Evolutionary conservation across 2,329 filamentous ascomycete genomes (phyloP).

Genomic region (Rhynchosporium secalis): DNA sequence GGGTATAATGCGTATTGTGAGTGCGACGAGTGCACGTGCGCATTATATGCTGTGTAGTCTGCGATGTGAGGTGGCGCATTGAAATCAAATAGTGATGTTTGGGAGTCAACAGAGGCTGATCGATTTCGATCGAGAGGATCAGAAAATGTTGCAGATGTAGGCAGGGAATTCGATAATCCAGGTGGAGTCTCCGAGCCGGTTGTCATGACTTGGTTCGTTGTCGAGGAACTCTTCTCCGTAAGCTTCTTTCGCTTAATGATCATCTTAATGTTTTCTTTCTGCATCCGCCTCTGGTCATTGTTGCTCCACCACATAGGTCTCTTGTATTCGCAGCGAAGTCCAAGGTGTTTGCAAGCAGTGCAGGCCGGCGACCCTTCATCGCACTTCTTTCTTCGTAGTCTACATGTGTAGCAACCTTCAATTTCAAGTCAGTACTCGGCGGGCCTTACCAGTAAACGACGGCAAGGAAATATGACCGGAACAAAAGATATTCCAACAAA

Average conservation of each 20-base stretch:
- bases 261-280: constrained; percentile 96
- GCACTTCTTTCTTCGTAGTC: constrained; percentile 68
- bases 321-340: constrained; percentile 92
- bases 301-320: constrained; percentile 97
- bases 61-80: constrained; percentile 57
- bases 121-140: constrained; percentile 72
- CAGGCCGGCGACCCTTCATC: constrained; percentile 64
- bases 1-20: constrained; percentile 49
- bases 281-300: constrained; percentile 76
- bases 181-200: constrained; percentile 65
- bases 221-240: constrained; percentile 71
- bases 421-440: constrained; percentile 49
- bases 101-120: constrained; percentile 78
- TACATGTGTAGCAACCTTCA: constrained; percentile 66
- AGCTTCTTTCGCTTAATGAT: constrained; percentile 98
- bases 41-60: constrained; percentile 63
- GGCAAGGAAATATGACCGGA: constrained; percentile 34
- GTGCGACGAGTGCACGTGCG: constrained; percentile 56
- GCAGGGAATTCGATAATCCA: constrained; percentile 77
- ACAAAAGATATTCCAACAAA: constrained; percentile 50
- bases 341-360: constrained; percentile 68
- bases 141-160: constrained; percentile 77
- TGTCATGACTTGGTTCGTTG: constrained; percentile 49
- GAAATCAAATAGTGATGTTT: constrained; percentile 73
- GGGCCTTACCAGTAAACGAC: constrained; percentile 56